Conservation (phyloP, 805 yeast species). For the Starmera quercuum region DNA sequence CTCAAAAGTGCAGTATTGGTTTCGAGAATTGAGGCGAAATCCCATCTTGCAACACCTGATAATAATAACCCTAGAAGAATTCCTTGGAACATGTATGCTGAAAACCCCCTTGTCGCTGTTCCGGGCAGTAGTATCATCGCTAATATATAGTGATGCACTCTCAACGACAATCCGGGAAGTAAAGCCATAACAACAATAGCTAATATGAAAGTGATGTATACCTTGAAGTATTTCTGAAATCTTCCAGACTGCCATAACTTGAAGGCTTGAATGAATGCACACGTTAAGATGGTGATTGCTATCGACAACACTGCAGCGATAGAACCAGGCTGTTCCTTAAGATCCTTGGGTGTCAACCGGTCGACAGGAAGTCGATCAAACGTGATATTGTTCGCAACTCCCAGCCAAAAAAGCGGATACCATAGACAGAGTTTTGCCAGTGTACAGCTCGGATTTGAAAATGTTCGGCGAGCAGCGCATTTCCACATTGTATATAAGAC, state of each 20-base stretch:
- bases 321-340: slow-evolving; percentile 73
- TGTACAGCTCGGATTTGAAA: slow-evolving; percentile 31
- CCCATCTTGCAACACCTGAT: slow-evolving; percentile 91
- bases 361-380: slow-evolving; percentile 88
- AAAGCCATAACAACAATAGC: slow-evolving; percentile 37
- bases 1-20: slow-evolving; percentile 59
- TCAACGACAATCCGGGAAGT: slow-evolving; percentile 61
- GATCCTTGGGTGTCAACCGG: slow-evolving; percentile 64
- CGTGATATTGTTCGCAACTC: slow-evolving; percentile 77
- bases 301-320: slow-evolving; percentile 52
- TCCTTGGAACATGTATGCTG: slow-evolving; percentile 77
- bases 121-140: slow-evolving; percentile 80
- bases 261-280: slow-evolving; percentile 68
- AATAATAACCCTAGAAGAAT: slow-evolving; percentile 71
- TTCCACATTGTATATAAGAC: slow-evolving; percentile 67
- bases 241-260: slow-evolving; percentile 74
- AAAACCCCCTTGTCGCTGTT: slow-evolving; percentile 62
- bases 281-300: slow-evolving; percentile 34
- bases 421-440: slow-evolving; percentile 38
- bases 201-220: slow-evolving; percentile 41
- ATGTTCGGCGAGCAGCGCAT: slow-evolving; percentile 42
- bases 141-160: slow-evolving; percentile 77
- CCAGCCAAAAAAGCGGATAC: slow-evolving; percentile 81
- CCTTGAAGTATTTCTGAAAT: slow-evolving; percentile 47
- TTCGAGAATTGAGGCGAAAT: slow-evolving; percentile 82